These are phyloP conservation scores for Candida takata DNA, from an alignment of 805 yeast species.

Conservation along the genomic window DNA sequence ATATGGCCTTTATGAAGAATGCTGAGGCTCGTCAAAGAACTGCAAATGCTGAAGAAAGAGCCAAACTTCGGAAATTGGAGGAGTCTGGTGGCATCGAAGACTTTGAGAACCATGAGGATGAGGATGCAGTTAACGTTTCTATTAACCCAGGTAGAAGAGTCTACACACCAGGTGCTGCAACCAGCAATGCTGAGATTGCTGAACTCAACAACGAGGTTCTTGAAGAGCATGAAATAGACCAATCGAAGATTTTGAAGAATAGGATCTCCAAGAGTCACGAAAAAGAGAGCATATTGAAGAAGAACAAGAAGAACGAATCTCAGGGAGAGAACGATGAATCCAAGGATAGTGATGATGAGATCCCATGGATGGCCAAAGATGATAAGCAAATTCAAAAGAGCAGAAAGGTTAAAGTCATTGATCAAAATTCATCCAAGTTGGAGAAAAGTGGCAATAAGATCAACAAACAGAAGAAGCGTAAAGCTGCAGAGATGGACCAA, in stretches of 20 bases:
- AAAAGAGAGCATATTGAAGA: slow-evolving; percentile 2
- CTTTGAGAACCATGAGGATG: slow-evolving; percentile 30
- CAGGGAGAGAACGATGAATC: slow-evolving; percentile 1
- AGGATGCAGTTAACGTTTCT: slow-evolving; percentile 38
- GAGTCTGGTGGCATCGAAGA: slow-evolving; percentile 38
- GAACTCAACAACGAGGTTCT: slow-evolving; percentile 29
- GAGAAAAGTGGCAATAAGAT: slow-evolving; percentile 35
- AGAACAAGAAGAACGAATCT: slow-evolving; percentile 3
- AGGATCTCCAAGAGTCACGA: slow-evolving; percentile 25
- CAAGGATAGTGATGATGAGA: slow-evolving; percentile 25
- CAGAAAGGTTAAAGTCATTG: slow-evolving; percentile 40
- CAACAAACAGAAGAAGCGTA: slow-evolving; percentile 26
- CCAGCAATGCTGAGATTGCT: slow-evolving; percentile 26
- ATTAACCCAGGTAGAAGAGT: slow-evolving; percentile 75
- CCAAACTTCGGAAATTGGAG: slow-evolving; percentile 43
- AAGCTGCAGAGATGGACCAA: slow-evolving; percentile 29
- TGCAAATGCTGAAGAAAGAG: slow-evolving; percentile 49
- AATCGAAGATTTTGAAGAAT: slow-evolving; percentile 37
- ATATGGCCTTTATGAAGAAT: slow-evolving; percentile 92
- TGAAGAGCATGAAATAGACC: slow-evolving; percentile 45
- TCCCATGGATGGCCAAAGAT: slow-evolving; percentile 45
- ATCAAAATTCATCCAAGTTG: slow-evolving; percentile 40
- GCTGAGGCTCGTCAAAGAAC: slow-evolving; percentile 68
- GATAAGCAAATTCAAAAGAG: slow-evolving; percentile 30
- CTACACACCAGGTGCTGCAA: slow-evolving; percentile 52